Percentiles rank a stretch among this genome's conserved stretches.
Evolutionary conservation across 176 grass and related monocot genomes (phyloP).

Genomic region (Panicum miliaceum): DNA sequence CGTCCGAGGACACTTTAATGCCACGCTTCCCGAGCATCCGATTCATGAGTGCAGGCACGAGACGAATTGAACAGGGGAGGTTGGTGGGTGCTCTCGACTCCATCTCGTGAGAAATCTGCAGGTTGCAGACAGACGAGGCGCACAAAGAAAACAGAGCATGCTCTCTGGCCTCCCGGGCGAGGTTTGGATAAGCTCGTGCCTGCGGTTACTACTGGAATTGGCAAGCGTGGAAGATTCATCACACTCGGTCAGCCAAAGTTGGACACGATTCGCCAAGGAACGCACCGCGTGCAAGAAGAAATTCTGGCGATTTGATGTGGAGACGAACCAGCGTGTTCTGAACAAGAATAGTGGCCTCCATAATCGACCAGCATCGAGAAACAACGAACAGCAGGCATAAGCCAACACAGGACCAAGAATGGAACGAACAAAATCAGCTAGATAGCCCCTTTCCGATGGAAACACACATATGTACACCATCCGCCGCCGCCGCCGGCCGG

Average conservation of each 20-base stretch:
- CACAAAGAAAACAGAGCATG: neutral
- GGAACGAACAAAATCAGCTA: slow-evolving; percentile 25
- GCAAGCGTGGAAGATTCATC: neutral
- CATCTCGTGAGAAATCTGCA: neutral
- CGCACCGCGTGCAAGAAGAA: neutral
- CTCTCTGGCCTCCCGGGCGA: neutral
- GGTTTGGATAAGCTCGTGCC: neutral
- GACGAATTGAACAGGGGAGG: neutral
- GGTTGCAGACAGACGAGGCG: neutral
- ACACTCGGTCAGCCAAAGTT: neutral
- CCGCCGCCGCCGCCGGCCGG: neutral
- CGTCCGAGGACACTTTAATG: neutral
- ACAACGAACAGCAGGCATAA: neutral
- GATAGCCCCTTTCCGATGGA: slow-evolving; percentile 28
- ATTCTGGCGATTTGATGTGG: neutral
- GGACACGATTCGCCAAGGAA: neutral
- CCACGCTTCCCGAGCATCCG: slow-evolving; percentile 21
- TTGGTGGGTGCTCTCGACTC: neutral
- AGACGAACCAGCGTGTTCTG: neutral
- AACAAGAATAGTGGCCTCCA: neutral
- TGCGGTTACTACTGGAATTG: neutral
- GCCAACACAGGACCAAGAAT: slow-evolving; percentile 1
- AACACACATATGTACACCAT: slow-evolving; percentile 48
- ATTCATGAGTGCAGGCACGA: neutral
- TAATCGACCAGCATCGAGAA: neutral